Conservation (phyloP, 2,329 filamentous ascomycete genomes). For the Chaetomium strumarium region DNA sequence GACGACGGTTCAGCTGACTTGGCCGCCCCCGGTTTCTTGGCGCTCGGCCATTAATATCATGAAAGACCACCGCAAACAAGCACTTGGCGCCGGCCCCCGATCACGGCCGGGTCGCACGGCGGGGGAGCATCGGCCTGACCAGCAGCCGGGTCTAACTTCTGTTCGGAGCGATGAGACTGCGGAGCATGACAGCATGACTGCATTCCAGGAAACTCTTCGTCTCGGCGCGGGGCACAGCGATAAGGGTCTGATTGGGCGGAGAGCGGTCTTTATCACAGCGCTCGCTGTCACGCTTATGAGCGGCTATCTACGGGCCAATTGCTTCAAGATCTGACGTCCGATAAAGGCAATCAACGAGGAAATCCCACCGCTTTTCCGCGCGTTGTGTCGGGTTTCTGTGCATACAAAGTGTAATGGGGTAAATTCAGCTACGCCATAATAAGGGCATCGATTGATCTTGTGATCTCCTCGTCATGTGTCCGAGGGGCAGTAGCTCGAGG, state of each 20-base stretch:
- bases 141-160: conserved; percentile 3
- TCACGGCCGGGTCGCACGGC: conserved; percentile 9
- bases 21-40: background rate
- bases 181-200: background rate
- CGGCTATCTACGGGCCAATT: conserved; percentile 27
- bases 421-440: conserved; percentile 6
- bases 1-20: background rate
- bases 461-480: conserved; percentile 5
- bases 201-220: background rate
- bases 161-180: background rate
- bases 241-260: conserved; percentile 14
- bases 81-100: conserved; percentile 1
- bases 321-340: conserved; percentile 14
- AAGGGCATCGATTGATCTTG: conserved; percentile 6
- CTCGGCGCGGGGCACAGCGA: background rate
- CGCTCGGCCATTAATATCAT: background rate
- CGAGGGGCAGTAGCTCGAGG: background rate
- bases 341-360: background rate
- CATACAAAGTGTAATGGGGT: background rate
- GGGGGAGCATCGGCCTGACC: background rate
- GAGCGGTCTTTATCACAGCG: conserved; percentile 1
- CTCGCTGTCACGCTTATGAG: conserved; percentile 20
- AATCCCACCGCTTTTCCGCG: conserved; percentile 16
- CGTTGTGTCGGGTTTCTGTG: conserved; percentile 19
- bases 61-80: background rate